phyloP scores from a whole-genome alignment of 495 filamentous ascomycete species.

The Penicillium odoratum region DNA sequence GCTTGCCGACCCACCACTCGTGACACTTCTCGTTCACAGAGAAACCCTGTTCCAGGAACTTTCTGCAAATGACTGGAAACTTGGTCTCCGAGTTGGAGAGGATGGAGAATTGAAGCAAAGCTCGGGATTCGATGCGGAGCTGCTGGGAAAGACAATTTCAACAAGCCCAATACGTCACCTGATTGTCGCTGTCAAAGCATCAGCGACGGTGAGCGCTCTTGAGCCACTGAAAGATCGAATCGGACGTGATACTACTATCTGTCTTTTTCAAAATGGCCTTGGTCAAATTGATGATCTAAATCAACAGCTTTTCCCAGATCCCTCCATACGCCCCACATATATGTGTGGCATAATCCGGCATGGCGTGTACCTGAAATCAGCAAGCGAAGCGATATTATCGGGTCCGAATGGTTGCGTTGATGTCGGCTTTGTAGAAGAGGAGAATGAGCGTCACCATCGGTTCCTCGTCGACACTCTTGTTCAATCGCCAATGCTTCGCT shows the following conservation, averaged over 20 bases:
- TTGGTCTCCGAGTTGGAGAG: constrained; percentile 23
- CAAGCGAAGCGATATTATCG: constrained; percentile 46
- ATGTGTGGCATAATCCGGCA: constrained; percentile 73
- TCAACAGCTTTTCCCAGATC: constrained; percentile 63
- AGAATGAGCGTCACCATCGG: constrained; percentile 30
- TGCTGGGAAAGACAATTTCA: constrained; percentile 6
- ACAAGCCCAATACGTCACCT: constrained; percentile 18
- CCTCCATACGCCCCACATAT: constrained; percentile 65
- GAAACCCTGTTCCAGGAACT: constrained; percentile 23
- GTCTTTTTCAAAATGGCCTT: constrained; percentile 67
- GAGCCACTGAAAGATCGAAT: constrained; percentile 26
- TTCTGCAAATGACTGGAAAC: constrained; percentile 13
- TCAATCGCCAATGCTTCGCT: constrained; percentile 47
- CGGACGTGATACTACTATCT: constrained; percentile 22
- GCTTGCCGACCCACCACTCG: constrained; percentile 48
- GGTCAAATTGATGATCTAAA: constrained; percentile 77
- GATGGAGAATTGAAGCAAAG: constrained; percentile 11
- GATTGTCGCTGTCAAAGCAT: constrained; percentile 29
- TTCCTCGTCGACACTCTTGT: constrained; percentile 47
- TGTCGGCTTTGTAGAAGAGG: constrained; percentile 12
- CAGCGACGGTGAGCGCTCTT: constrained; percentile 22
- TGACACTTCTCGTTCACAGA: constrained; percentile 49
- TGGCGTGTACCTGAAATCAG: constrained; percentile 58
- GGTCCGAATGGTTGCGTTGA: constrained; percentile 37
- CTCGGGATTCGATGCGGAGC: constrained; percentile 19